phyloP scores from a whole-genome alignment of 768 basidiomycete genomes.

The Auricularia heimuer region DNA sequence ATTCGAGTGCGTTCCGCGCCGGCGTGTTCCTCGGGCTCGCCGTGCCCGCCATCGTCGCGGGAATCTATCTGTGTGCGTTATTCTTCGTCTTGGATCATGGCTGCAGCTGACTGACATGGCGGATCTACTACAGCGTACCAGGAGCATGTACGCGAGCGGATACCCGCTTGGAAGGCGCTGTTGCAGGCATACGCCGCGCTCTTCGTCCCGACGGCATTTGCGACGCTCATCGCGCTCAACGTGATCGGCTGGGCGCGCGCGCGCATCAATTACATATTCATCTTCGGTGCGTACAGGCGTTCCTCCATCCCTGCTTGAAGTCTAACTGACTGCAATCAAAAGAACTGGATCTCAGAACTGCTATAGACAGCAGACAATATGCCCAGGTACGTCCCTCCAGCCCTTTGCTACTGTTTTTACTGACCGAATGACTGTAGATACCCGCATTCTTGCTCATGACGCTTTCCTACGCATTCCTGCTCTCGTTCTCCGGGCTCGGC shows the following conservation, averaged over 20 bases:
- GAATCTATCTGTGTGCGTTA: constrained; percentile 50
- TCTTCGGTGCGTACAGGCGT: constrained; percentile 51
- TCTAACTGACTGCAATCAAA: constrained; percentile 1
- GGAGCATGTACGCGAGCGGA: constrained; percentile 34
- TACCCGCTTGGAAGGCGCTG: constrained; percentile 65
- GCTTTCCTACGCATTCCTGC: constrained; percentile 73
- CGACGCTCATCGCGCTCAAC: constrained; percentile 74
- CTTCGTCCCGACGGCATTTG: constrained; percentile 64
- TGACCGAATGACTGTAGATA: constrained; percentile 33
- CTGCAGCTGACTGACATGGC: neutral
- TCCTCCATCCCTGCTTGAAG: constrained; percentile 4
- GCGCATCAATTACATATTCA: constrained; percentile 89
- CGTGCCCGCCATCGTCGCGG: constrained; percentile 55
- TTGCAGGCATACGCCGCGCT: constrained; percentile 72
- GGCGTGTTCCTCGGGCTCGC: constrained; percentile 66
- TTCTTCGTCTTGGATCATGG: neutral
- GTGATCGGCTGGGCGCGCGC: constrained; percentile 63
- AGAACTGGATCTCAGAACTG: constrained; percentile 65
- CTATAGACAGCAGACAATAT: constrained; percentile 71
- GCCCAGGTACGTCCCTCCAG: constrained; percentile 38
- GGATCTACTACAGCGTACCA: constrained; percentile 39
- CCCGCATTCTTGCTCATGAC: constrained; percentile 71
- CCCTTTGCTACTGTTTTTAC: neutral
- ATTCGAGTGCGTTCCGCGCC: constrained; percentile 64
- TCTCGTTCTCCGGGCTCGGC: constrained; percentile 66